phyloP scores from a whole-genome alignment of 306 rosid genomes.

The Neltuma alba region DNA sequence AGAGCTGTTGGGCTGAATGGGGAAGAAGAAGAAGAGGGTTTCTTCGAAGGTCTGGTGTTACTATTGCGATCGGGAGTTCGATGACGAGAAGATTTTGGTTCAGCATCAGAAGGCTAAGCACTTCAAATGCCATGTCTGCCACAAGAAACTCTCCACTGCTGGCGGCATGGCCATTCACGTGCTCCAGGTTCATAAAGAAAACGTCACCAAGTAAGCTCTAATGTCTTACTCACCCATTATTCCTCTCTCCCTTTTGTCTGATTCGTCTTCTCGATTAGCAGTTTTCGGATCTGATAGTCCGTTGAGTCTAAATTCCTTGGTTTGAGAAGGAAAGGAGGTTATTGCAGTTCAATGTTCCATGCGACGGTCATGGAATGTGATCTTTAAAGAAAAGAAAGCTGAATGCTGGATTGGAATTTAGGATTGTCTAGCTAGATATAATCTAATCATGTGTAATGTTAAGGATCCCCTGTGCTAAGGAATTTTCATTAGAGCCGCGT shows the following conservation, averaged over 20 bases:
- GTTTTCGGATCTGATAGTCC: not conserved
- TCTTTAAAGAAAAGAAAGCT: no score
- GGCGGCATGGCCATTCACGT: constrained; percentile 98
- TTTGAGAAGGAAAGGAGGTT: not conserved
- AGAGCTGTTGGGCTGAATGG: constrained; percentile 45
- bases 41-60: constrained; percentile 96
- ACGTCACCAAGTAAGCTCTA: constrained; percentile 74
- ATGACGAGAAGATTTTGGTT: constrained; percentile 92
- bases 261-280: not conserved
- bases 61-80: constrained; percentile 95
- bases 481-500: not conserved
- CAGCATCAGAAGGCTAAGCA: constrained; percentile 99
- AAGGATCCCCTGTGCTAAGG: not conserved
- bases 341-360: not conserved
- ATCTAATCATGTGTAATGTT: not conserved
- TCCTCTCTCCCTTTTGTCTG: not conserved
- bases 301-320: not conserved
- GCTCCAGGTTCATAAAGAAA: constrained; percentile 96
- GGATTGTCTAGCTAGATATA: not conserved
- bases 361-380: no score
- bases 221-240: not conserved
- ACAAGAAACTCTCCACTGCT: constrained; percentile 96
- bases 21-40: constrained; percentile 96
- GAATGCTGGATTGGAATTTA: not conserved
- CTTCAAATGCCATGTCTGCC: constrained; percentile 96